phyloP scores from a whole-genome alignment of 2,329 filamentous ascomycete species.

The Ceratocystiopsis minuta region DNA sequence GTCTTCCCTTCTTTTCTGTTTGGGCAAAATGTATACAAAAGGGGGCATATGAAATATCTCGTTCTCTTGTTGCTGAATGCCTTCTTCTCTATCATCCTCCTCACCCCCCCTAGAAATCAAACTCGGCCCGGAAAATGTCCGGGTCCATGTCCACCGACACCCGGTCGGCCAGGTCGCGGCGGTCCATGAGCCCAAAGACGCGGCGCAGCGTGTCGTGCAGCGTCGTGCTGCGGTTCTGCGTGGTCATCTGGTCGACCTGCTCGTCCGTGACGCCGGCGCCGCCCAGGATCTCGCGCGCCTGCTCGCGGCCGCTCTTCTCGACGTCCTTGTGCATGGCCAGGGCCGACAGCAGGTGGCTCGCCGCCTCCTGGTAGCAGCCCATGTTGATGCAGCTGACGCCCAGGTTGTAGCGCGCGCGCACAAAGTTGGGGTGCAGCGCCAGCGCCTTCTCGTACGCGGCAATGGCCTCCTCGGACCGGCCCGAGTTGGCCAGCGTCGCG shows the following conservation, averaged over 20 bases:
- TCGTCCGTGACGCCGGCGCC: conserved; percentile 40
- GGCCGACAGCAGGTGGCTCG: conserved; percentile 78
- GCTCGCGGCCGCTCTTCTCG: conserved; percentile 66
- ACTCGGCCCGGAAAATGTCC: conserved; percentile 71
- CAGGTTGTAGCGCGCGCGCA: conserved; percentile 89
- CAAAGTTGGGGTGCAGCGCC: conserved; percentile 83
- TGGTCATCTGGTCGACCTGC: conserved; percentile 70
- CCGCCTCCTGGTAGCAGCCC: conserved; percentile 82
- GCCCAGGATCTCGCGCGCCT: conserved; percentile 67
- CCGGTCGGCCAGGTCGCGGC: conserved; percentile 71
- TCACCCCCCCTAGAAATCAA: conserved; percentile 68
- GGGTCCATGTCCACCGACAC: conserved; percentile 85
- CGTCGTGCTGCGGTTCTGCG: conserved; percentile 92
- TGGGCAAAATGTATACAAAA: too few relatives aligned
- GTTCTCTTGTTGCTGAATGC: background rate
- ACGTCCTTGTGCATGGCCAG: conserved; percentile 91
- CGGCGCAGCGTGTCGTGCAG: conserved; percentile 84
- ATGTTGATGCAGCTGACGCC: conserved; percentile 97
- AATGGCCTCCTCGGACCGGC: conserved; percentile 87
- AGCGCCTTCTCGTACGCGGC: conserved; percentile 90
- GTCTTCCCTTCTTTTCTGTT: too few relatives aligned
- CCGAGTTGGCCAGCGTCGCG: conserved; percentile 87
- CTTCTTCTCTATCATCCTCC: background rate
- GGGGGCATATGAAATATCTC: background rate
- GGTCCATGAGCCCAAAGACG: conserved; percentile 92